A percentile compares a stretch with the other conserved stretches of the same genome.
Evolutionary conservation across 148 eudicot genomes (phyloP).

Genomic region (Euryodendron excelsum): DNA sequence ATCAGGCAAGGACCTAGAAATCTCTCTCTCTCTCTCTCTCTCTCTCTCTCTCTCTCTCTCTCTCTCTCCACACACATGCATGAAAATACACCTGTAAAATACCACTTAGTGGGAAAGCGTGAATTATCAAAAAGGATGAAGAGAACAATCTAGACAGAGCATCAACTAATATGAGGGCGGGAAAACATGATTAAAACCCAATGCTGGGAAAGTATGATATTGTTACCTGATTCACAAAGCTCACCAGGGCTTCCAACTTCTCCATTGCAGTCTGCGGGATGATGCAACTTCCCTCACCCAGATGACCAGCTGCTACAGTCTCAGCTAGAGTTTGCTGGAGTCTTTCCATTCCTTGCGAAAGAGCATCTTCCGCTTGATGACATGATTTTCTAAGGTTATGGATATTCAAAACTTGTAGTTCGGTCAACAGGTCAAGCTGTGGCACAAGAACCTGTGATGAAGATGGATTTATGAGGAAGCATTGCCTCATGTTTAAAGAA

Average conservation of each 20-base stretch:
- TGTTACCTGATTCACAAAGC: conserved; percentile 83
- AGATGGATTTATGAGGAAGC: conserved; percentile 12
- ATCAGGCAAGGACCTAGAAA: too few relatives aligned
- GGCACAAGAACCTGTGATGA: conserved; percentile 66
- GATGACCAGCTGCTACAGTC: conserved; percentile 55
- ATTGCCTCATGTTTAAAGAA: background rate
- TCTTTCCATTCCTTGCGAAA: conserved; percentile 86
- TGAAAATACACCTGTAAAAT: background rate
- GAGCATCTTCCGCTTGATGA: conserved; percentile 94
- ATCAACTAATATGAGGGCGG: background rate
- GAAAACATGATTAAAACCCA: background rate
- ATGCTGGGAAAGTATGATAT: background rate
- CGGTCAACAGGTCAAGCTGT: conserved; percentile 66
- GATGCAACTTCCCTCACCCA: conserved; percentile 58
- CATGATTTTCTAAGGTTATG: conserved; percentile 63
- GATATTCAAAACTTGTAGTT: conserved; percentile 49
- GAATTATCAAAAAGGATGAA: background rate
- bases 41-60: too few relatives aligned
- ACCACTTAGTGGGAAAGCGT: background rate
- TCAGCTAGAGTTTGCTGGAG: conserved; percentile 68
- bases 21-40: too few relatives aligned
- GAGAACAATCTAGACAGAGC: background rate
- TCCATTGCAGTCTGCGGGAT: conserved; percentile 67
- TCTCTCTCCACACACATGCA: background rate
- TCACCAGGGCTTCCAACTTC: conserved; percentile 66